Conservation (phyloP, 164 flowering plant genomes). For the Magnolia kwangsiensis region DNA sequence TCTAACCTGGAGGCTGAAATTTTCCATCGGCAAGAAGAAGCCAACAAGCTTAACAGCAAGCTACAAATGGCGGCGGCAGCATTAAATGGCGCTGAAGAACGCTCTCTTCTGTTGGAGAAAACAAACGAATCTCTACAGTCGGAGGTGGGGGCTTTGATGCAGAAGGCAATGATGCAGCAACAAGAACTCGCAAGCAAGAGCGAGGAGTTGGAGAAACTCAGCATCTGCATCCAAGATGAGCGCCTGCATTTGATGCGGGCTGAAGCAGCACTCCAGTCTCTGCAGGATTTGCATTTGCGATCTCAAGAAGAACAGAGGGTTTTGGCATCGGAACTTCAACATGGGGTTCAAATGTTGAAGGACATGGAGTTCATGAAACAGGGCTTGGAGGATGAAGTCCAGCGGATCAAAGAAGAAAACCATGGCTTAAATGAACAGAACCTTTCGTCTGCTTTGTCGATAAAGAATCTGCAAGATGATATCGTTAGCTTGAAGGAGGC, state of each 20-base stretch:
- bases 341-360: slow-evolving; percentile 54
- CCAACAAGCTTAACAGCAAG: slow-evolving; percentile 46
- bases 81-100: slow-evolving; percentile 54
- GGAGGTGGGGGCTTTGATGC: slow-evolving; percentile 48
- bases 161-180: slow-evolving; percentile 54
- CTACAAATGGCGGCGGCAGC: slow-evolving; percentile 34
- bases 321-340: slow-evolving; percentile 56
- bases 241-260: slow-evolving; percentile 42
- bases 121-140: slow-evolving; percentile 54
- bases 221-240: slow-evolving; percentile 48
- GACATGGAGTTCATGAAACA: slow-evolving; percentile 55
- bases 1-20: slow-evolving; percentile 55
- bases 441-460: slow-evolving; percentile 34
- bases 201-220: slow-evolving; percentile 58
- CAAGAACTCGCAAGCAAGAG: slow-evolving; percentile 59
- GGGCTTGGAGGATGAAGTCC: slow-evolving; percentile 51
- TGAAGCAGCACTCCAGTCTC: slow-evolving; percentile 50
- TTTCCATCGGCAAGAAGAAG: slow-evolving; percentile 46
- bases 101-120: slow-evolving; percentile 39
- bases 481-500: slow-evolving; percentile 47
- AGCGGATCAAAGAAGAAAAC: slow-evolving; percentile 49
- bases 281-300: slow-evolving; percentile 56
- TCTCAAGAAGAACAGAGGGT: slow-evolving; percentile 71
- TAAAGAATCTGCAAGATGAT: slow-evolving; percentile 54
- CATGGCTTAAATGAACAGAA: slow-evolving; percentile 48